phyloP scores from a whole-genome alignment of 1,284 basidiomycete genomes.

The Gomphus bonarii region DNA sequence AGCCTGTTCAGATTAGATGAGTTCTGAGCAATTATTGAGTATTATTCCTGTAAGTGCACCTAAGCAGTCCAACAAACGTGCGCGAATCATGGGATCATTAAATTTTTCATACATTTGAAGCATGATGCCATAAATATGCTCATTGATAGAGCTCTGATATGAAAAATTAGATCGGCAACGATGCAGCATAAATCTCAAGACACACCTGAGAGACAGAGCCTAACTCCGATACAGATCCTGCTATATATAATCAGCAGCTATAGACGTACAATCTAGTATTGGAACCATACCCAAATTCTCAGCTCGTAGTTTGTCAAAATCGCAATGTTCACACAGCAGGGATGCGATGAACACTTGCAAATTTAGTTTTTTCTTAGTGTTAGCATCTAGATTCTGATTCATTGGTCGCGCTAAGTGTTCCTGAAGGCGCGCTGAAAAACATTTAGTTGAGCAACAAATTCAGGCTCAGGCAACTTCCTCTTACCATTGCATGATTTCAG shows the following conservation, averaged over 20 bases:
- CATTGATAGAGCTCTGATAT: constrained; percentile 62
- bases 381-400: constrained; percentile 20
- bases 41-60: constrained; percentile 34
- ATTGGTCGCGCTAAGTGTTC: constrained; percentile 33
- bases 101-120: constrained; percentile 62
- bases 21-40: not conserved
- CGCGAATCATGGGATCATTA: constrained; percentile 41
- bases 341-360: constrained; percentile 77
- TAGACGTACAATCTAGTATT: not conserved
- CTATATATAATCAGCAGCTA: not conserved
- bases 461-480: constrained; percentile 15
- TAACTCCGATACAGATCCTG: constrained; percentile 49
- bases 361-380: constrained; percentile 32
- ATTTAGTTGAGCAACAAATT: not conserved
- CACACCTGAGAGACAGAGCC: constrained; percentile 48
- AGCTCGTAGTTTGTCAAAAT: constrained; percentile 69
- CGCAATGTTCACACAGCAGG: constrained; percentile 78
- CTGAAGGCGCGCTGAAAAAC: constrained; percentile 42
- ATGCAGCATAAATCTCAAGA: not conserved
- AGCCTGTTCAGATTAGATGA: constrained; percentile 37
- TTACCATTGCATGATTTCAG: constrained; percentile 75
- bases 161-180: constrained; percentile 10
- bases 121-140: constrained; percentile 70
- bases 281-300: constrained; percentile 41
- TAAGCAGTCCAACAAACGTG: constrained; percentile 70